phyloP scores from a whole-genome alignment of 176 grass and related monocot genomes.

The Aegilops longissima region DNA sequence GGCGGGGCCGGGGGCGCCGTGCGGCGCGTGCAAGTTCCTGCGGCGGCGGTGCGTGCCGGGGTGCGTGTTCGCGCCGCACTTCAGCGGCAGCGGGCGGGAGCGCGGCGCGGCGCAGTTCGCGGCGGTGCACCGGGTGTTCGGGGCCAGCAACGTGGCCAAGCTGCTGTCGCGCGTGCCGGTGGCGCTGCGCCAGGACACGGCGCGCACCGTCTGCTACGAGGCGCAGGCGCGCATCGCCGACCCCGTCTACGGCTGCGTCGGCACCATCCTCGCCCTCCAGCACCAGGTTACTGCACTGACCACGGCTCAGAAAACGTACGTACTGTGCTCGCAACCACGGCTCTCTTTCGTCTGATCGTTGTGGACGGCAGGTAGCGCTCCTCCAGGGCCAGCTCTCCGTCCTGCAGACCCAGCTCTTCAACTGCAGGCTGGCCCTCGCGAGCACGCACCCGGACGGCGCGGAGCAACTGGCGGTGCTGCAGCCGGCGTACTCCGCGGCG shows the following conservation, averaged over 20 bases:
- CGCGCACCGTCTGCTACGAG: slow-evolving; percentile 75
- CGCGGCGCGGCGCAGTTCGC: slow-evolving; percentile 57
- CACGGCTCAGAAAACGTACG: too few relatives aligned
- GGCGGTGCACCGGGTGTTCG: slow-evolving; percentile 71
- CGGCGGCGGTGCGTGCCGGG: slow-evolving; percentile 67
- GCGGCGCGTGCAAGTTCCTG: slow-evolving; percentile 95
- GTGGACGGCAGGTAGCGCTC: slow-evolving; percentile 29
- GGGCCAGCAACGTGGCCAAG: slow-evolving; percentile 87
- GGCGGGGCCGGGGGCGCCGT: slow-evolving; percentile 42
- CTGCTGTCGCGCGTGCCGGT: slow-evolving; percentile 60
- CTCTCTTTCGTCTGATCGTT: too few relatives aligned
- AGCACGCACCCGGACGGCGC: slow-evolving; percentile 18
- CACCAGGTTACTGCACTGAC: slow-evolving; percentile 37
- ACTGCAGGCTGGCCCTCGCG: slow-evolving; percentile 51
- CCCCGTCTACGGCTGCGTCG: slow-evolving; percentile 84
- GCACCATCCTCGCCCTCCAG: slow-evolving; percentile 71
- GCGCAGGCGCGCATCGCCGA: slow-evolving; percentile 76
- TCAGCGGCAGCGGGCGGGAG: slow-evolving; percentile 38
- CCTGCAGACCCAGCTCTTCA: slow-evolving; percentile 52
- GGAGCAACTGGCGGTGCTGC: slow-evolving; percentile 39
- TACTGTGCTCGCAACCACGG: too few relatives aligned
- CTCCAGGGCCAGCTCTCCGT: slow-evolving; percentile 65
- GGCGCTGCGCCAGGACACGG: slow-evolving; percentile 46
- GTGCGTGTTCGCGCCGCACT: slow-evolving; percentile 79
- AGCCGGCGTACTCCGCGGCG: slow-evolving; percentile 37